Conservation (phyloP, 495 filamentous ascomycete species). For the Neurospora sp. region DNA sequence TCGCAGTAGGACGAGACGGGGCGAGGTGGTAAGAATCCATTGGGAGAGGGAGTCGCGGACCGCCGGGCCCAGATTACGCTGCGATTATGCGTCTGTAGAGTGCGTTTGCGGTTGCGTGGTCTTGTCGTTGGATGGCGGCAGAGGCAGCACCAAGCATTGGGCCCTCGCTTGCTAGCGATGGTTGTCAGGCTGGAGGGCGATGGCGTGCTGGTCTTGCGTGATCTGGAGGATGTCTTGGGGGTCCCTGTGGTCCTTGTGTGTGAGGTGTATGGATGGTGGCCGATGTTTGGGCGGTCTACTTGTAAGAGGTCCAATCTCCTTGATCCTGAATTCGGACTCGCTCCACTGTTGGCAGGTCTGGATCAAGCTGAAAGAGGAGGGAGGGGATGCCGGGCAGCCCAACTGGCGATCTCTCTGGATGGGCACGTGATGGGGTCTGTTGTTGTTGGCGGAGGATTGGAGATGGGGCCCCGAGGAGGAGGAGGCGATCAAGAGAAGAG, state of each 20-base stretch:
- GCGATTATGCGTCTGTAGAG: background rate
- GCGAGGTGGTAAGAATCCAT: constrained; percentile 16
- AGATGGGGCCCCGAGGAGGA: background rate
- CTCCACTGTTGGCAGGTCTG: background rate
- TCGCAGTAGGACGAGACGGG: constrained; percentile 3
- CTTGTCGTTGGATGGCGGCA: constrained; percentile 15
- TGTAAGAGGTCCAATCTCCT: background rate
- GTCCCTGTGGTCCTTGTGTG: background rate
- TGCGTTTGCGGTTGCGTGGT: constrained; percentile 18
- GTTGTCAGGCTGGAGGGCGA: constrained; percentile 17
- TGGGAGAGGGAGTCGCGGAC: constrained; percentile 6
- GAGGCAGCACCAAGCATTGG: constrained; percentile 16
- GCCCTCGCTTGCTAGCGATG: constrained; percentile 14
- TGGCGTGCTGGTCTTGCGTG: constrained; percentile 20
- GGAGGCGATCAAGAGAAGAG: background rate
- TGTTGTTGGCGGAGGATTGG: background rate
- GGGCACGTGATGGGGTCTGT: background rate
- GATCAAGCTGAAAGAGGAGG: background rate
- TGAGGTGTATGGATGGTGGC: background rate
- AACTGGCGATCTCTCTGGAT: background rate
- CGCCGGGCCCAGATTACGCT: constrained; percentile 4
- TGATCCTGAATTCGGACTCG: background rate
- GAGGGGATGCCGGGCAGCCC: background rate
- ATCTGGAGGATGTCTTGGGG: background rate
- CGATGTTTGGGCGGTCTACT: background rate